These are phyloP conservation scores for Cryptosporidium sp. DNA, from an alignment of 169 alveolate species.

Conservation along the genomic window DNA sequence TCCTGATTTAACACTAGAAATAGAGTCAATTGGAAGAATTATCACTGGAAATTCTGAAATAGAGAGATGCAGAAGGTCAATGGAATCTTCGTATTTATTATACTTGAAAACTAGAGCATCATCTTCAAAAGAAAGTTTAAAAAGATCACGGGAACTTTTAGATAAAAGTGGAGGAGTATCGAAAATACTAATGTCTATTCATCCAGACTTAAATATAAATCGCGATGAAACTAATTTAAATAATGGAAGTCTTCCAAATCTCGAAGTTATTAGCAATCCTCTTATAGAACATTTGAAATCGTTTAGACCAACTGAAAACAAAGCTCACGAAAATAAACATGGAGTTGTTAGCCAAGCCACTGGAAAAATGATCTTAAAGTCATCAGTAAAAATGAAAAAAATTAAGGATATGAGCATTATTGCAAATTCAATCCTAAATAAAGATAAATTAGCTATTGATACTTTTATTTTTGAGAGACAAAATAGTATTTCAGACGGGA, in stretches of 20 bases:
- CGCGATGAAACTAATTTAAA: neutral
- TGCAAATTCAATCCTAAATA: constrained; percentile 7
- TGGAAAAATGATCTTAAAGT: constrained; percentile 37
- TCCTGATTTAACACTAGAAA: constrained; percentile 56
- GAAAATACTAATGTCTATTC: constrained; percentile 53
- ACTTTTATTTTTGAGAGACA: neutral
- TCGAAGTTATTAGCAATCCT: constrained; percentile 61
- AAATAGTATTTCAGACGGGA: neutral
- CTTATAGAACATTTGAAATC: constrained; percentile 51
- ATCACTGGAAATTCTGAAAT: constrained; percentile 76
- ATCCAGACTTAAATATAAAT: constrained; percentile 19
- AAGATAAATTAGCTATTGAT: neutral
- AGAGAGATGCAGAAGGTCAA: constrained; percentile 58
- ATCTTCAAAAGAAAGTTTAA: constrained; percentile 76
- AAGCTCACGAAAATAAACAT: neutral
- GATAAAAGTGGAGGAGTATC: constrained; percentile 59
- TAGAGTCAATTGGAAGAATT: constrained; percentile 71
- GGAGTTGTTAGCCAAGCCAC: no score
- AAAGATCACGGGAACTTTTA: constrained; percentile 46
- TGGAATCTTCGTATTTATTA: constrained; percentile 76
- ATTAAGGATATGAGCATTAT: constrained; percentile 8
- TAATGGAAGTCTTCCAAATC: neutral
- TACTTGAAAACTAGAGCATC: constrained; percentile 69
- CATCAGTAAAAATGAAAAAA: constrained; percentile 53
- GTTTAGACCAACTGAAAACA: constrained; percentile 45